Conservation (phyloP, 1,139 yeast genomes). For the Zygosaccharomyces pseudobailii region DNA sequence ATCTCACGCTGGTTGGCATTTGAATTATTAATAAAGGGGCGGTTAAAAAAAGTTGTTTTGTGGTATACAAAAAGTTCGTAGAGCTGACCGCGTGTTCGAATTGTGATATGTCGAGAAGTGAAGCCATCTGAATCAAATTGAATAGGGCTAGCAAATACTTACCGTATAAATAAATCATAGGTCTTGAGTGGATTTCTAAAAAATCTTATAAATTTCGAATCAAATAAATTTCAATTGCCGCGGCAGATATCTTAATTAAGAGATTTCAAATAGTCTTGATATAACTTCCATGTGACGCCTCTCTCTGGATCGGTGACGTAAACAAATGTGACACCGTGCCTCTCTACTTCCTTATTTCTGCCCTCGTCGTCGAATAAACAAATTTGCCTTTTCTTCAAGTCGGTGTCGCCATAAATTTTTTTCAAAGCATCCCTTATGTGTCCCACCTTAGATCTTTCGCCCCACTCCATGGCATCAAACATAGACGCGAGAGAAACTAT, state of each 20-base stretch:
- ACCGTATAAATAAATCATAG: too few species aligned
- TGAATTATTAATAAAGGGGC: too few species aligned
- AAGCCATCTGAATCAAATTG: too few species aligned
- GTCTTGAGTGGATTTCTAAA: neutral
- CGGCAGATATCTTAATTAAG: neutral
- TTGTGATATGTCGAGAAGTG: too few species aligned
- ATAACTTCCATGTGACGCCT: slow-evolving; percentile 34
- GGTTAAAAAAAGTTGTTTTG: too few species aligned
- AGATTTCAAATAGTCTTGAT: slow-evolving; percentile 23
- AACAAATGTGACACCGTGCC: slow-evolving; percentile 48
- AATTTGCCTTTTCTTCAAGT: slow-evolving; percentile 37
- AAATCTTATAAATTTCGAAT: neutral
- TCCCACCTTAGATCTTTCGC: slow-evolving; percentile 50
- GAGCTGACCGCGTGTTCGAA: too few species aligned
- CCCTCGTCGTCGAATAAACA: slow-evolving; percentile 56
- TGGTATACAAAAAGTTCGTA: too few species aligned
- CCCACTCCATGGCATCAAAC: slow-evolving; percentile 56
- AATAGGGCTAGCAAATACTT: too few species aligned
- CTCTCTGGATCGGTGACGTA: slow-evolving; percentile 30
- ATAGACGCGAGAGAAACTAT: slow-evolving; percentile 23
- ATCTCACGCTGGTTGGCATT: too few species aligned
- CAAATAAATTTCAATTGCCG: neutral
- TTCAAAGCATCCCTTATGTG: slow-evolving; percentile 44
- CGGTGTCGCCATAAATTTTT: slow-evolving; percentile 40
- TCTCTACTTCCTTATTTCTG: slow-evolving; percentile 52